Base-by-base conservation (phyloP, 1,284 basidiomycete species). In the Apiotrichum brassicae region DNA sequence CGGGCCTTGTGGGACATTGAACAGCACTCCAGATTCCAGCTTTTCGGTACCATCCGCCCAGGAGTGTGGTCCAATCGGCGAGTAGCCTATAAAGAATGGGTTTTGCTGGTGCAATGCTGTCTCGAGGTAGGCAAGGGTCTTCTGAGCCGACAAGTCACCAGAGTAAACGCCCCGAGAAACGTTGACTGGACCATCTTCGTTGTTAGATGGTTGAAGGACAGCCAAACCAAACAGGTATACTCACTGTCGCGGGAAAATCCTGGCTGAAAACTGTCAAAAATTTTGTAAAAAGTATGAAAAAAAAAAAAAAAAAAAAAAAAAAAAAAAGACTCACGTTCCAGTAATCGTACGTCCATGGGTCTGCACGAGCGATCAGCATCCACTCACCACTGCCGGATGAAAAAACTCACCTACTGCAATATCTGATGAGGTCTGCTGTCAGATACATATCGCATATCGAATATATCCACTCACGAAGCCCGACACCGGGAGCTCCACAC, bases 341-440 rank as follows among this genome's bases (percentile, higher is more conserved):
- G 51, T 65, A 68, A 53, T 63, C 56, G 44, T 68, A 67, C 4
- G 68, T 68, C 41, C 61, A 56, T 0, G 65, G 66, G 53, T 68
- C 67, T 34, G 33, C 7, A 18, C 7, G 33, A 16, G 33, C 7
- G 11, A 30, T 30, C 28, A n/a, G n/a, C n/a, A n/a, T n/a, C n/a
- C n/a, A n/a, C n/a, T n/a, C 8, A 14, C 14, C 28, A 30, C 14
- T 30, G 28, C 28, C 28, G 28, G 9, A 9, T 9, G 28, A 30
- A 14, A 30, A 30, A 7, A 34, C 33, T 18, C 33, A 34, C 33
- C 33, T 30, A 70, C 54, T 1, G 68, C 52, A 35, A 64, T 57
- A 33, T 64, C 67, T 11, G 56, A 56, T 18, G 48, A 53, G 28
- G 52, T 58, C 39, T 38, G 28, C 28, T 46, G 32, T 54, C 48